Base-by-base conservation (phyloP, 768 basidiomycete species). In the Ramaria sp. region DNA sequence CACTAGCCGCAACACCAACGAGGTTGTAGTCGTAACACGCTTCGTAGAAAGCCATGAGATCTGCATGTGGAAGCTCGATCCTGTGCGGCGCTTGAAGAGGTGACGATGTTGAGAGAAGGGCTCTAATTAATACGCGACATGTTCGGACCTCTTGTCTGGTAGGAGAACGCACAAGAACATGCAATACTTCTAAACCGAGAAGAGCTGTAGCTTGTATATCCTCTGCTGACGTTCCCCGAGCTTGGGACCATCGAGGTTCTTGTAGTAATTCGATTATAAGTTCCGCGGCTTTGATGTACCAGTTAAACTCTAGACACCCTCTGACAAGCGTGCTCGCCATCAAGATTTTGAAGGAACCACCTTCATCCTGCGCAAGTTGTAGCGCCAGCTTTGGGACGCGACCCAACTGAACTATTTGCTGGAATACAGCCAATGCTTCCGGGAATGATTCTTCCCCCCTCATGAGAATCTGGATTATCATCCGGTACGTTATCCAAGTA, bases 21-120 rank as follows among this genome's bases (percentile, higher is more conserved):
- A 63, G 61, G 30, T 1, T 63, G 52, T 9, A 64, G 44, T 22
- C 65, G 56, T 13, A 63, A 56, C 8, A 79, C 74, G 22, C 62
- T 16, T 61, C 61, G 59, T 82, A 82, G 58, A 76, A 77, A 42
- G 71, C 67, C 20, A 70, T 71, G 37, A 83, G 58, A 3, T 77
- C 62, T 32, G 62, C 66, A 53, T 71, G 60, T 9, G 78, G 75
- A 48, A 81, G 70, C 32, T 66, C 62, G 30, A 68, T 25, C 9
- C 25, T 15, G n/a, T 38, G 27, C 16, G 24, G 7, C 30, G 32
- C 10, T 45, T 18, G 53, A 15, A 45, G 59, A 44, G 65, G 60
- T 34, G 55, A 57, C 20, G 50, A 48, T 18, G 57, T 56, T 39
- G 66, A 52, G 58, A 75, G 71, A 44, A 74, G 58, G 45, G 60